phyloP scores from a whole-genome alignment of 768 basidiomycete species.

The Mycena rebaudengoi region DNA sequence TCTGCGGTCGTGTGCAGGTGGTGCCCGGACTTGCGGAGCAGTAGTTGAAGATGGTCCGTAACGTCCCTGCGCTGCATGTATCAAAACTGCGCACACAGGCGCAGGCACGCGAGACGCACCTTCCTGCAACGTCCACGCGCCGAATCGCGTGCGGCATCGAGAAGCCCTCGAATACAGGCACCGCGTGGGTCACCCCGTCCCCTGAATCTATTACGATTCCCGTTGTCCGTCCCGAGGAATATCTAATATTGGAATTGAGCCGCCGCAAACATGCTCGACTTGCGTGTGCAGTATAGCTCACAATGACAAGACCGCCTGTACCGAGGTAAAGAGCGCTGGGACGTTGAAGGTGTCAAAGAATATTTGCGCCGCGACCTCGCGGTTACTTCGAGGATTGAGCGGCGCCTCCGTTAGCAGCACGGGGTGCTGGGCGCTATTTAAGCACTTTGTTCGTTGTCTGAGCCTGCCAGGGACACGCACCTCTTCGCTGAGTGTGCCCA shows the following conservation, averaged over 20 bases:
- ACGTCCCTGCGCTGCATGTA: constrained; percentile 72
- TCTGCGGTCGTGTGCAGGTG: constrained; percentile 97
- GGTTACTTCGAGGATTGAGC: constrained; percentile 94
- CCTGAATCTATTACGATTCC: constrained; percentile 99
- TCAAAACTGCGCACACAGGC: too few relatives aligned
- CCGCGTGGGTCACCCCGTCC: constrained; percentile 98
- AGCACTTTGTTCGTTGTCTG: background rate
- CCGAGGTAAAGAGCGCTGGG: constrained; percentile 94
- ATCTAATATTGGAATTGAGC: constrained; percentile 58
- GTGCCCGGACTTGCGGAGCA: constrained; percentile 93
- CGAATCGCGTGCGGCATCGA: constrained; percentile 99
- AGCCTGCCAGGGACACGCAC: constrained; percentile 48
- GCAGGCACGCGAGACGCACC: too few relatives aligned
- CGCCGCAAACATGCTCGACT: background rate
- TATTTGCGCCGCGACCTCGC: constrained; percentile 97
- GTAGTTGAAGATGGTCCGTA: constrained; percentile 93
- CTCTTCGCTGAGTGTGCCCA: constrained; percentile 96
- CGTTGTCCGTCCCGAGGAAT: constrained; percentile 97
- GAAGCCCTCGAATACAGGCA: constrained; percentile 98
- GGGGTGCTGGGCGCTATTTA: constrained; percentile 74
- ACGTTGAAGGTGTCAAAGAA: constrained; percentile 99
- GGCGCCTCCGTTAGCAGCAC: constrained; percentile 98
- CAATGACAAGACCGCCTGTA: constrained; percentile 97
- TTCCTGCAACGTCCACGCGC: constrained; percentile 94
- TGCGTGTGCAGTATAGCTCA: constrained; percentile 44